Conservation (phyloP, 1,139 yeast species). For the Arxiozyma slooffiae region DNA sequence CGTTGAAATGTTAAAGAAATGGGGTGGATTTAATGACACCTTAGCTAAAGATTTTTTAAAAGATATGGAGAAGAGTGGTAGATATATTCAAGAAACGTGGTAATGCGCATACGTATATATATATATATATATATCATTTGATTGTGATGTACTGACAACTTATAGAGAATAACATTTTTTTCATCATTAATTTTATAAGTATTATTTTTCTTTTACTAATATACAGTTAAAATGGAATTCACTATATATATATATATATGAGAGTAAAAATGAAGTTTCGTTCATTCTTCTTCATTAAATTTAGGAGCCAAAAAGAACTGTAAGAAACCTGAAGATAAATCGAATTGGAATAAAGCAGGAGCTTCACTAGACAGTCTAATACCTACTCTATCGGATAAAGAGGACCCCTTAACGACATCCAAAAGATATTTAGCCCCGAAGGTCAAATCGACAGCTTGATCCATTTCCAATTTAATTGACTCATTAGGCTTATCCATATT, state of each 20-base stretch:
- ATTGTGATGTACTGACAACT: background rate
- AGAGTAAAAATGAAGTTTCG: background rate
- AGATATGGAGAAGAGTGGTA: slow-evolving; percentile 52
- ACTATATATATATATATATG: background rate
- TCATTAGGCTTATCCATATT: slow-evolving; percentile 74
- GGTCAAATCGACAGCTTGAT: slow-evolving; percentile 78
- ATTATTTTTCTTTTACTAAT: background rate
- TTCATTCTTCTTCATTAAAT: slow-evolving; percentile 77
- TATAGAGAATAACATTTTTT: background rate
- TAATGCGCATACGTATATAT: slow-evolving; percentile 22
- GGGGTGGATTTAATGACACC: slow-evolving; percentile 33
- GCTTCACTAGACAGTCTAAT: slow-evolving; percentile 82
- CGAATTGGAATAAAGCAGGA: slow-evolving; percentile 91
- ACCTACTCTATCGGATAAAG: slow-evolving; percentile 66
- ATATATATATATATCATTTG: background rate
- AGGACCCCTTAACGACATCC: slow-evolving; percentile 86
- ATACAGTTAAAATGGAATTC: background rate
- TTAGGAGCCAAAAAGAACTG: slow-evolving; percentile 97
- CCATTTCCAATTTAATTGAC: slow-evolving; percentile 65
- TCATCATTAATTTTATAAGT: no score
- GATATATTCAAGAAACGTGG: slow-evolving; percentile 92
- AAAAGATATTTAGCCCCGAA: slow-evolving; percentile 85
- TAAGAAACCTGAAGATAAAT: slow-evolving; percentile 84
- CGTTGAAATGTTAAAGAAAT: slow-evolving; percentile 45
- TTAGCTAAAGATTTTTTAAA: slow-evolving; percentile 45